These are phyloP conservation scores for Populus simonii DNA, from an alignment of 345 rosid genomes.

Conservation along the genomic window DNA sequence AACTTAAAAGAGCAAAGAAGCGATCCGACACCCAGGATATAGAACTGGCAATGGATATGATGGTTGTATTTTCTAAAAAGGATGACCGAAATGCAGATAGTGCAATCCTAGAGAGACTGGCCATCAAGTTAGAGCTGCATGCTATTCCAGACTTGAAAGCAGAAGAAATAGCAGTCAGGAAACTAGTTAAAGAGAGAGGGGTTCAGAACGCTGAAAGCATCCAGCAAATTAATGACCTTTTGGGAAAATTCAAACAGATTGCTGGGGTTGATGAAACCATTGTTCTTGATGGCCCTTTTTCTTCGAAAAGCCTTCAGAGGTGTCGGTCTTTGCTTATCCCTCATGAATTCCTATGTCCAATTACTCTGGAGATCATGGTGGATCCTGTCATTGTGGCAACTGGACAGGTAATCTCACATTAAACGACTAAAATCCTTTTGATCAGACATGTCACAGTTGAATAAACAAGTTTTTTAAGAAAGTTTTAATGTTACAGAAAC, in stretches of 20 bases:
- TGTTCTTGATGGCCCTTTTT: slow-evolving; percentile 34
- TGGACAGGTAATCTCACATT: slow-evolving; percentile 51
- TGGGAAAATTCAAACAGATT: slow-evolving; percentile 50
- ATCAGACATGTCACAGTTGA: not conserved
- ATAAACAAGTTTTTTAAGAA: not conserved
- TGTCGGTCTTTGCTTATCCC: slow-evolving; percentile 41
- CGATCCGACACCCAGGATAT: slow-evolving; percentile 60
- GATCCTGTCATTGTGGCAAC: slow-evolving; percentile 66
- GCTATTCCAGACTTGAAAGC: slow-evolving; percentile 47
- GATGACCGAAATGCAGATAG: slow-evolving; percentile 54
- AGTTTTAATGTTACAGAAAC: not conserved
- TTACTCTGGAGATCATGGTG: slow-evolving; percentile 55
- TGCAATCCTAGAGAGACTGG: slow-evolving; percentile 54
- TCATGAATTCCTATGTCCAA: slow-evolving; percentile 58
- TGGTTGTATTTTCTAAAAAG: slow-evolving; percentile 46
- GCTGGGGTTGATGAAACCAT: slow-evolving; percentile 37
- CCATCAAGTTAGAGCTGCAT: slow-evolving; percentile 48
- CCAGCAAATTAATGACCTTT: slow-evolving; percentile 36
- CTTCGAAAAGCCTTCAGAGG: slow-evolving; percentile 31
- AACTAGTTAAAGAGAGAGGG: slow-evolving; percentile 36
- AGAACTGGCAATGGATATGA: slow-evolving; percentile 64
- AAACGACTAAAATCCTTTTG: not conserved
- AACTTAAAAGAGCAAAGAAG: slow-evolving; percentile 50
- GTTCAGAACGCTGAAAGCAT: slow-evolving; percentile 40
- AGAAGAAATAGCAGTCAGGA: slow-evolving; percentile 40